Conservation (phyloP, 192 early-diverging fungal genomes). For the Geranomyces variabilis region DNA sequence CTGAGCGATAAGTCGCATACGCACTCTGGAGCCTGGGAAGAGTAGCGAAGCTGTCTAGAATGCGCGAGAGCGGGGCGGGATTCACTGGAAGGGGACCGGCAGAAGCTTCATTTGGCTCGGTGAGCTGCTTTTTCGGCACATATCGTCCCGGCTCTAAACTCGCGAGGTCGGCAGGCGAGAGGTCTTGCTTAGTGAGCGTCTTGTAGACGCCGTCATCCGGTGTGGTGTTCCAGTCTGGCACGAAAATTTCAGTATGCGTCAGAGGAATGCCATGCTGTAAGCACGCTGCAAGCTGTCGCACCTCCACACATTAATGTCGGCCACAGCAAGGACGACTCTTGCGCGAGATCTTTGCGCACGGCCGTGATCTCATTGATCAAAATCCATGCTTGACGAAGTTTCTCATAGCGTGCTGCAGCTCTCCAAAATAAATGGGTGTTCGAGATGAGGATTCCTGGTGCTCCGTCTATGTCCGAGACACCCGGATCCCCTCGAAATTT, state of each 20-base stretch:
- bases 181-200: conserved; percentile 24
- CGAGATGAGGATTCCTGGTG: conserved; percentile 34
- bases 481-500: neutral
- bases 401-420: conserved; percentile 36
- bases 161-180: conserved; percentile 12
- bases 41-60: neutral
- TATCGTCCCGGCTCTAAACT: conserved; percentile 14
- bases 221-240: conserved; percentile 18
- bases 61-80: conserved; percentile 6
- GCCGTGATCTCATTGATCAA: conserved; percentile 31
- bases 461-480: neutral
- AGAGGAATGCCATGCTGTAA: no score
- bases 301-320: conserved; percentile 40
- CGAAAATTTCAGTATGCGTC: no score
- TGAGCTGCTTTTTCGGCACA: neutral
- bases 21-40: conserved; percentile 29
- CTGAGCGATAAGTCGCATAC: conserved; percentile 34
- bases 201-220: conserved; percentile 28
- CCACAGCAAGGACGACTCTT: conserved; percentile 14
- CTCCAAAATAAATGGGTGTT: conserved; percentile 54
- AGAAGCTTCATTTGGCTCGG: neutral
- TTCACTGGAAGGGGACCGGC: neutral
- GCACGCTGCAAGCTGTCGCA: no score
- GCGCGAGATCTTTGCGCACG: neutral
- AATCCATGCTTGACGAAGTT: conserved; percentile 40